These are phyloP conservation scores for Colletotrichum musicola DNA, from an alignment of 2,329 filamentous ascomycete genomes.

Conservation along the genomic window DNA sequence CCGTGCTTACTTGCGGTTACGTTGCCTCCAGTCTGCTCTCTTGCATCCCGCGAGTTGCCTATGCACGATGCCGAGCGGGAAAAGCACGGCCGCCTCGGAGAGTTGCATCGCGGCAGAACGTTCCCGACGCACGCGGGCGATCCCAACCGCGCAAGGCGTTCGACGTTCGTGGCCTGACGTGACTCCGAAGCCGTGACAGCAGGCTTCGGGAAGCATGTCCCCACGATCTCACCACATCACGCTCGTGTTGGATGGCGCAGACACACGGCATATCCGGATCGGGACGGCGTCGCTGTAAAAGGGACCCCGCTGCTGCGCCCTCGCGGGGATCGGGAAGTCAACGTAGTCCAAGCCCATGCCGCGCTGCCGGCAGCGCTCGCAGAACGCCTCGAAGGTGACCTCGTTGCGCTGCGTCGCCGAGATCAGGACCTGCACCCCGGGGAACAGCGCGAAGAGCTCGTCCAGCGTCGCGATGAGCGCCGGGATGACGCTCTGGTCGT, in stretches of 20 bases:
- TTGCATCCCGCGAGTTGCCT: constrained; percentile 9
- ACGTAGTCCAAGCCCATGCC: constrained; percentile 58
- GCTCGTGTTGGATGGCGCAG: constrained; percentile 22
- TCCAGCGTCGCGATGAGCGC: constrained; percentile 74
- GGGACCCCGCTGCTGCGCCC: constrained; percentile 66
- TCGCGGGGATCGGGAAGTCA: constrained; percentile 54
- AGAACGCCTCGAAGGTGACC: constrained; percentile 75
- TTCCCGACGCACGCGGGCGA: not conserved
- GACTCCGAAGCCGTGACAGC: not conserved
- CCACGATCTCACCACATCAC: constrained; percentile 20
- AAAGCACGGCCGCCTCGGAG: not conserved
- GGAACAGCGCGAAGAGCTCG: constrained; percentile 70
- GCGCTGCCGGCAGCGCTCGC: constrained; percentile 66
- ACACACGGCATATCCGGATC: constrained; percentile 65
- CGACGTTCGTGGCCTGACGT: not conserved
- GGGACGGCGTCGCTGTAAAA: constrained; percentile 73
- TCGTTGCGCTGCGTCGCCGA: constrained; percentile 79
- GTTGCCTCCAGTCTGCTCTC: not conserved
- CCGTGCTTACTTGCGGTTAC: not conserved
- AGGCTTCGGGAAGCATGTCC: not conserved
- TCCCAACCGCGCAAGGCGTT: not conserved
- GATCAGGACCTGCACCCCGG: constrained; percentile 71
- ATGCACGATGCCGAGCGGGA: not conserved
- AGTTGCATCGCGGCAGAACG: not conserved
- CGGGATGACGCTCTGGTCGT: constrained; percentile 74